Evolutionary conservation across 495 filamentous ascomycete genomes (phyloP).

Genomic region (Pseudoneurospora amorphoporcata): DNA sequence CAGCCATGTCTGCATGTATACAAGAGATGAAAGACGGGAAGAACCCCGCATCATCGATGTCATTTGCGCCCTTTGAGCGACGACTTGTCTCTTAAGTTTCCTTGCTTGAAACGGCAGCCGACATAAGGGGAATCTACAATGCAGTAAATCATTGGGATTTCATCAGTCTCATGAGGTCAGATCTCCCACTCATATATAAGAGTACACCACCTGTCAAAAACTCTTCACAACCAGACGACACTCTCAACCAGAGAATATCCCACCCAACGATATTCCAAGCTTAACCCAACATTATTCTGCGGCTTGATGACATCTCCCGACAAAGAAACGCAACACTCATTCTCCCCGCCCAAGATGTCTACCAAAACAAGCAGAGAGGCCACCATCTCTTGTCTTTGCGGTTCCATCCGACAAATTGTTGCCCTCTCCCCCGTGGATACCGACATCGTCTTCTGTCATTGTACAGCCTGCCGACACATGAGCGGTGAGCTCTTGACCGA

Average conservation of each 20-base stretch:
- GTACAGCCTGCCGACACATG: constrained; percentile 47
- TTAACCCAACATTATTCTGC: neutral
- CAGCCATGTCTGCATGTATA: neutral
- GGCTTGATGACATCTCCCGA: neutral
- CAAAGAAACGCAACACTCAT: neutral
- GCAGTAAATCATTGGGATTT: neutral
- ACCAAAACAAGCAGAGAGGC: neutral
- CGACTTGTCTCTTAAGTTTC: neutral
- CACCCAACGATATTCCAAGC: neutral
- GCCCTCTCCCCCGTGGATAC: neutral
- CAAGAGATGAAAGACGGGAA: neutral
- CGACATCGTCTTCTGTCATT: constrained; percentile 52
- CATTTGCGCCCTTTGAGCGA: neutral
- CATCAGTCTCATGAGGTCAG: neutral
- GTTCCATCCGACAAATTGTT: constrained; percentile 27
- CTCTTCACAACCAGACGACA: neutral
- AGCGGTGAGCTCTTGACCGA: constrained; percentile 50
- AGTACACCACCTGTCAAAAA: neutral
- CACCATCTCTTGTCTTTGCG: constrained; percentile 49
- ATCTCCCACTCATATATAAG: neutral
- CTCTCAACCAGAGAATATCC: neutral
- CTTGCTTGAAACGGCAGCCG: neutral
- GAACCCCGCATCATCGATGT: neutral
- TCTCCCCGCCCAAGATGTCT: neutral
- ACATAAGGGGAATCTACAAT: neutral